Percentiles rank a stretch among this genome's conserved stretches.
Evolutionary conservation across 805 yeast genomes (phyloP).

Genomic region (Hanseniaspora guilliermondii): DNA sequence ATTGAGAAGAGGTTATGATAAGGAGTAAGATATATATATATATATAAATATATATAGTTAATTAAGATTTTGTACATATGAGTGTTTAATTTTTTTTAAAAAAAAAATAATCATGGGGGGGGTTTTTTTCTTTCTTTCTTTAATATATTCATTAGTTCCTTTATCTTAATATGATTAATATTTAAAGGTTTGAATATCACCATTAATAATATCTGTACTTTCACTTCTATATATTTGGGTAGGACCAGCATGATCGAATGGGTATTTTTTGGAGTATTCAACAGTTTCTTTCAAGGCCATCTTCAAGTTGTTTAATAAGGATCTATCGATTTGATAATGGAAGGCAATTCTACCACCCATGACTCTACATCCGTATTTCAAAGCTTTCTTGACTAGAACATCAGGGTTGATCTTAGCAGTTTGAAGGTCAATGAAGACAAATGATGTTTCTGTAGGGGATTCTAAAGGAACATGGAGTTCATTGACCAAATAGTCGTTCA

Average conservation of each 20-base stretch:
- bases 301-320: conserved; percentile 46
- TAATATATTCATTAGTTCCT: no score
- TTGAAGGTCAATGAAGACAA: conserved; percentile 59
- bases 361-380: conserved; percentile 47
- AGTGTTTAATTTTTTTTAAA: neutral
- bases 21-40: neutral
- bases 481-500: conserved; percentile 39
- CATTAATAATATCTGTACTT: conserved; percentile 27
- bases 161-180: conserved; percentile 16
- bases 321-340: conserved; percentile 53
- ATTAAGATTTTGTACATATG: conserved; percentile 3
- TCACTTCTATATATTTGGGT: conserved; percentile 35
- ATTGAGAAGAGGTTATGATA: conserved; percentile 11
- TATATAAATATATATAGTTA: no score
- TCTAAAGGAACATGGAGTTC: conserved; percentile 45
- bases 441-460: conserved; percentile 73
- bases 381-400: conserved; percentile 40
- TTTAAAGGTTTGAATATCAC: conserved; percentile 27
- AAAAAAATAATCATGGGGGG: neutral
- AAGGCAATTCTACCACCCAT: conserved; percentile 70
- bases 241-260: conserved; percentile 39
- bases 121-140: no score
- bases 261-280: conserved; percentile 41
- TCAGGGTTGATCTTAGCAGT: conserved; percentile 45
- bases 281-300: conserved; percentile 45